Percentiles rank a stretch among this genome's conserved stretches.
These are phyloP conservation scores for Populus hybrid DNA, from an alignment of 441 rosid genomes.

Conservation along the genomic window DNA sequence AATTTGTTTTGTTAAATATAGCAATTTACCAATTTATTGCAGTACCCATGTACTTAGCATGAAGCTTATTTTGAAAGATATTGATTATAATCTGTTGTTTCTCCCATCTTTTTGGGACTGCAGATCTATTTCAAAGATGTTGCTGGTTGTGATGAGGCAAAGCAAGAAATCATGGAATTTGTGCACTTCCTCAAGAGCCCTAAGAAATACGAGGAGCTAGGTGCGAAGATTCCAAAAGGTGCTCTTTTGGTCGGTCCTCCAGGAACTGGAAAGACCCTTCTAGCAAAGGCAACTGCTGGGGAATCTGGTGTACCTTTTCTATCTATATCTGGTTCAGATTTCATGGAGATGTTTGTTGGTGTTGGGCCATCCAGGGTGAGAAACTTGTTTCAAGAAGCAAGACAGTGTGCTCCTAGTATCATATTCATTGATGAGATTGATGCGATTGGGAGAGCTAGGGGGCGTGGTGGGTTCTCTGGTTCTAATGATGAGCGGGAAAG, in stretches of 20 bases:
- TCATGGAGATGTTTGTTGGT: slow-evolving; percentile 80
- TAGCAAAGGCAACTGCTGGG: slow-evolving; percentile 78
- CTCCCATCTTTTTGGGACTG: not conserved
- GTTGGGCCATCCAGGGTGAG: slow-evolving; percentile 74
- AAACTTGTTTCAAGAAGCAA: slow-evolving; percentile 71
- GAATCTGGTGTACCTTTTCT: slow-evolving; percentile 69
- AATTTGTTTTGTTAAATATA: not conserved
- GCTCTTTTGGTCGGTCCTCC: slow-evolving; percentile 74
- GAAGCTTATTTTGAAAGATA: not conserved
- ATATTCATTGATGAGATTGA: slow-evolving; percentile 69
- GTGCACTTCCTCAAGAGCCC: slow-evolving; percentile 78
- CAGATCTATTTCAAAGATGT: slow-evolving; percentile 67
- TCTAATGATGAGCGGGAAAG: slow-evolving; percentile 67
- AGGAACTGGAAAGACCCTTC: slow-evolving; percentile 73
- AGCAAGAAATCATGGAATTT: slow-evolving; percentile 76
- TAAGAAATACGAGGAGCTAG: slow-evolving; percentile 62
- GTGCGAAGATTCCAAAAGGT: slow-evolving; percentile 72
- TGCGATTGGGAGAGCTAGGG: slow-evolving; percentile 70
- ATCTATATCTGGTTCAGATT: slow-evolving; percentile 67
- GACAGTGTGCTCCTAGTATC: slow-evolving; percentile 66
- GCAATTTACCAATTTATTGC: not conserved
- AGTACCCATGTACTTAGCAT: not conserved
- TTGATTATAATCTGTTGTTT: not conserved
- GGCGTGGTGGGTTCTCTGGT: slow-evolving; percentile 67
- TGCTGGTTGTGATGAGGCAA: slow-evolving; percentile 79